Evolutionary conservation across 2,329 filamentous ascomycete genomes (phyloP).

Genomic region (Claviceps sorghi): DNA sequence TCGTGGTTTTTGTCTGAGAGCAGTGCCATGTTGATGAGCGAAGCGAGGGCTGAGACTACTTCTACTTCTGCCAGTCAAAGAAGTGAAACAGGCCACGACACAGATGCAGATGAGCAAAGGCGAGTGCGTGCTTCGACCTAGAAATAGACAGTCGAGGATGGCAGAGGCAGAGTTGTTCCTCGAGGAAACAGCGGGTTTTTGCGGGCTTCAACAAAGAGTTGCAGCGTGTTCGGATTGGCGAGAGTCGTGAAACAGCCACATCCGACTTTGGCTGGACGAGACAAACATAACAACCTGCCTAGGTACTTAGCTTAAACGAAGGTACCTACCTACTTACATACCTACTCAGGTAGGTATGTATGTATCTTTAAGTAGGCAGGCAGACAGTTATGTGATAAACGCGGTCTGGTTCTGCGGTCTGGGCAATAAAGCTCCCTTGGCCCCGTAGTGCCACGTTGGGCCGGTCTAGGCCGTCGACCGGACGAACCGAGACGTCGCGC

Average conservation of each 20-base stretch:
- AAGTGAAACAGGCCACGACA: neutral
- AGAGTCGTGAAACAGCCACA: neutral
- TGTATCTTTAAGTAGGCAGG: no score
- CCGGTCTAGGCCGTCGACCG: neutral
- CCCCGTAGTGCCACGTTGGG: neutral
- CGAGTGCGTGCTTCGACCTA: neutral
- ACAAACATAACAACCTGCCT: no score
- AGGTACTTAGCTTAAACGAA: no score
- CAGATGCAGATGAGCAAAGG: neutral
- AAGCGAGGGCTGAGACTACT: neutral
- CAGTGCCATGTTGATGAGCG: neutral
- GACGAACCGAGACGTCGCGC: neutral
- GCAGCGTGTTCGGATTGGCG: neutral
- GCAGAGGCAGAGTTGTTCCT: neutral
- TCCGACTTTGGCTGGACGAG: neutral
- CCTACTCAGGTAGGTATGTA: no score
- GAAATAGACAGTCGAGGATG: neutral
- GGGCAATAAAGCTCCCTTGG: neutral
- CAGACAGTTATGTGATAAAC: no score
- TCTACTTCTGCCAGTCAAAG: neutral
- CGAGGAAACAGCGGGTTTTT: neutral
- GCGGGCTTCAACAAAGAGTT: neutral
- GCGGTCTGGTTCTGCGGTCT: neutral
- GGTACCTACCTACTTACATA: no score
- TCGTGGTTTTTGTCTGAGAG: neutral